Base-by-base conservation (phyloP, 371 early-diverging fungal species). In the Rhizopus sp. region DNA sequence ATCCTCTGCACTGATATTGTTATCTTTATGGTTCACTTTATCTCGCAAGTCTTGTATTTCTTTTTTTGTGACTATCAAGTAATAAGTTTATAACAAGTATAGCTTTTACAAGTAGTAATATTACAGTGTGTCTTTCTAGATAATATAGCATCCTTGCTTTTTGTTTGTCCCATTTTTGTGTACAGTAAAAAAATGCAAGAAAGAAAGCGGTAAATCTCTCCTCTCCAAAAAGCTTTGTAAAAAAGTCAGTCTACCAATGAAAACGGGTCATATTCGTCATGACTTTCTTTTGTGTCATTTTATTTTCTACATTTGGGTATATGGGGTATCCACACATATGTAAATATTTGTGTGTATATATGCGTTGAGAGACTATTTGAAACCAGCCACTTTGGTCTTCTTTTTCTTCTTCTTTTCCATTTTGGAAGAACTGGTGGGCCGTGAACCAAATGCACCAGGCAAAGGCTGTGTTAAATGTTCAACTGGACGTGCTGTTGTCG, bases 21-120 rank as follows among this genome's bases (percentile, higher is more conserved):
- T 82, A 48, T 85, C 77, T 31, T 78, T 70, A 23, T 68, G 32
- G 23, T 83, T 81, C 63, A 92, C 85, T 57, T 87, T 87, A 50
- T 75, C 72, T 52, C 88, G 77, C 34, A 92, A 71, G 52, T 79
- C 69, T 57, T 78, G 60, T 62, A 92, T 88, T 66, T 92, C 91
- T 37, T 83, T 69, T 50, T 74, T 69, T 7, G 88, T 77, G 69
- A 89, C 92, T 90, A 70, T 16, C 16, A 13, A 53, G n/a, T 17
- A 15, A 29, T 47, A 35, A 35, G 33, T 29, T 12, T 35, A 45
- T 41, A n/a, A 5, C 4, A 41, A 8, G 41, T 41, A 2, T n/a
- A 1, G 15, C 15, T 35, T n/a, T n/a, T n/a, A n/a, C n/a, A n/a
- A n/a, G n/a, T n/a, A n/a, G n/a, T n/a, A n/a, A n/a, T n/a, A n/a